phyloP scores from a whole-genome alignment of 2,329 filamentous ascomycete genomes.

The Pseudogymnoascus sp. region DNA sequence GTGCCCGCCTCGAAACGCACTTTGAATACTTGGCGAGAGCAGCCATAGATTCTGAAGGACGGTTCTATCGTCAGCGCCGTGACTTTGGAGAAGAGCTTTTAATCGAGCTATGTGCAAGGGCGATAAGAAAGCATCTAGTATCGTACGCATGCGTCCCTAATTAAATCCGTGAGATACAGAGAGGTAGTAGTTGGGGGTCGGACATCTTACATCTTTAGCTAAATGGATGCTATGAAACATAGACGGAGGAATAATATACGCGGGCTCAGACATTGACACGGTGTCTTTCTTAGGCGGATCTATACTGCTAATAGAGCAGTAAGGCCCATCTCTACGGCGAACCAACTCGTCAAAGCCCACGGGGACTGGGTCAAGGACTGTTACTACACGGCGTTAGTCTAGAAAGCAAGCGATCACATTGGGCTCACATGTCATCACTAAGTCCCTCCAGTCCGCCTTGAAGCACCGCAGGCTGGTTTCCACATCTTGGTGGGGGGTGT shows the following conservation, averaged over 20 bases:
- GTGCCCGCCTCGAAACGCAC: not conserved
- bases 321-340: not conserved
- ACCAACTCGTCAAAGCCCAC: not conserved
- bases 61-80: not conserved
- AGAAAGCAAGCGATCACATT: not conserved
- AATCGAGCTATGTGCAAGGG: not conserved
- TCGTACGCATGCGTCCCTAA: not conserved
- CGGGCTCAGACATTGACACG: not conserved
- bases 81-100: not conserved
- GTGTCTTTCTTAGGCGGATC: not conserved
- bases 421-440: not conserved
- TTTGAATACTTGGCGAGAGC: not conserved
- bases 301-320: not conserved
- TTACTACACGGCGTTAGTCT: not conserved
- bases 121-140: not conserved
- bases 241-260: not conserved
- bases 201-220: not conserved
- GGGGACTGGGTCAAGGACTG: not conserved
- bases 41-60: not conserved
- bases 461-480: not conserved
- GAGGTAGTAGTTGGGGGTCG: not conserved
- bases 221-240: not conserved
- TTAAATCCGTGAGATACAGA: not conserved
- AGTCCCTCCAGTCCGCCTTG: not conserved
- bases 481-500: not conserved